A percentile compares a stretch with the other conserved stretches of the same genome.
phyloP scores from a whole-genome alignment of 345 rosid species.

The Rhizophora mangle region DNA sequence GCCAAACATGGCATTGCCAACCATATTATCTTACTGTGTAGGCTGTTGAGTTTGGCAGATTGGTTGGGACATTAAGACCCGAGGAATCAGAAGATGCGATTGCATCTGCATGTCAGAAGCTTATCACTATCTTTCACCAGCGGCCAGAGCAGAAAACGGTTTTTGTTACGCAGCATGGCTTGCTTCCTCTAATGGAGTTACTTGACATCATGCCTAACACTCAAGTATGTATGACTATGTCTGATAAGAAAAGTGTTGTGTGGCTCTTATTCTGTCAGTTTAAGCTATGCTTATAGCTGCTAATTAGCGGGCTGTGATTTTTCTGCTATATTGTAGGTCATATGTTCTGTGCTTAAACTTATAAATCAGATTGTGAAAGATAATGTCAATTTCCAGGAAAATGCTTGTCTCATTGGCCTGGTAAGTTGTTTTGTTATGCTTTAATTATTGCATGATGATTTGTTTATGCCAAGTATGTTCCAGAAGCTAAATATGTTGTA shows the following conservation, averaged over 20 bases:
- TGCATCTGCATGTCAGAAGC: constrained; percentile 78
- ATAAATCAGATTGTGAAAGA: constrained; percentile 80
- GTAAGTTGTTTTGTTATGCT: constrained; percentile 9
- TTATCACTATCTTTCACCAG: constrained; percentile 69
- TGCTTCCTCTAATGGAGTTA: constrained; percentile 86
- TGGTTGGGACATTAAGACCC: constrained; percentile 72
- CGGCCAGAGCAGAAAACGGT: constrained; percentile 88
- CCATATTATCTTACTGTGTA: constrained; percentile 31
- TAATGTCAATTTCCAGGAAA: constrained; percentile 83
- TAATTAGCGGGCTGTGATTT: constrained; percentile 12
- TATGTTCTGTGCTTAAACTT: constrained; percentile 82
- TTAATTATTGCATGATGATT: neutral
- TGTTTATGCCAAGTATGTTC: no score
- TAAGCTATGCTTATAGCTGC: neutral
- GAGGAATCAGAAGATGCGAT: constrained; percentile 92
- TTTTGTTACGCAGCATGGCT: constrained; percentile 85
- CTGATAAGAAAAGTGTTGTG: constrained; percentile 4
- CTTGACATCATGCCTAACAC: constrained; percentile 75
- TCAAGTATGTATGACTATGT: constrained; percentile 50
- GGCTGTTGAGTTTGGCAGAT: constrained; percentile 94
- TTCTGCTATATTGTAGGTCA: constrained; percentile 56
- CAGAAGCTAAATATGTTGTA: no score
- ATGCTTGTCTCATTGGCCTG: constrained; percentile 94
- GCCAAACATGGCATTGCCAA: neutral
- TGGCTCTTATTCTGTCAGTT: neutral